phyloP scores from a whole-genome alignment of 23 red algal genomes.

The Pyropia haitanensis region DNA sequence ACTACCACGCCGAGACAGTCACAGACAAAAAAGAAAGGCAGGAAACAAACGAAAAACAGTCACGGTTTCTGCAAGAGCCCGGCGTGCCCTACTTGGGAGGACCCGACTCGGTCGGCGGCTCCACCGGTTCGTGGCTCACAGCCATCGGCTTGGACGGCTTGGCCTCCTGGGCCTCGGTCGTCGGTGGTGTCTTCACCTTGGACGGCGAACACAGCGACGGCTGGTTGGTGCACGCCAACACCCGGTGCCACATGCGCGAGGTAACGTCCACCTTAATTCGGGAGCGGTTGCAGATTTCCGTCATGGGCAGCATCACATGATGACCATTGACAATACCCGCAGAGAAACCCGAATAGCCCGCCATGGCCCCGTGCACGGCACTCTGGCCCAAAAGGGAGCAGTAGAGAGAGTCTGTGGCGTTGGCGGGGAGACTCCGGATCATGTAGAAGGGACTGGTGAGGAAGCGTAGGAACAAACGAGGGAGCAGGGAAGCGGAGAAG shows the following conservation, averaged over 20 bases:
- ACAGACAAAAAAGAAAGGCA: too few relatives aligned
- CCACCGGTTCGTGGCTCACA: too few relatives aligned
- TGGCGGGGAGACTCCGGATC: slow-evolving; percentile 80
- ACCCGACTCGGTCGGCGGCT: too few relatives aligned
- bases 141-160: too few relatives aligned
- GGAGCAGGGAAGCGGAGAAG: too few relatives aligned
- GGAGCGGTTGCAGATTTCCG: slow-evolving; percentile 54
- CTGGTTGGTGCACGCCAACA: slow-evolving; percentile 82
- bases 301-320: slow-evolving; percentile 88
- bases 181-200: too few relatives aligned
- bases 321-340: slow-evolving; percentile 83
- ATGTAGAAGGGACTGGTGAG: slow-evolving; percentile 55
- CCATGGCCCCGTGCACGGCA: slow-evolving; percentile 86
- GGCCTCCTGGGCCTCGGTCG: too few relatives aligned
- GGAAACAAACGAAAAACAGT: too few relatives aligned
- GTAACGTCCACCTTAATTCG: slow-evolving; percentile 81
- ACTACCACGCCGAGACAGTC: too few relatives aligned
- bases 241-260: slow-evolving; percentile 95
- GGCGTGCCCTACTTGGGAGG: too few relatives aligned
- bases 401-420: slow-evolving; percentile 75
- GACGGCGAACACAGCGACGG: slow-evolving; percentile 9
- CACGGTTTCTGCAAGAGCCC: too few relatives aligned
- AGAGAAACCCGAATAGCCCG: slow-evolving; percentile 82
- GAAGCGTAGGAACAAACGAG: too few relatives aligned
- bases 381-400: slow-evolving; percentile 82